Base-by-base conservation (phyloP, 2,329 filamentous ascomycete genomes). In the Trichoderma atrobrunneum region DNA sequence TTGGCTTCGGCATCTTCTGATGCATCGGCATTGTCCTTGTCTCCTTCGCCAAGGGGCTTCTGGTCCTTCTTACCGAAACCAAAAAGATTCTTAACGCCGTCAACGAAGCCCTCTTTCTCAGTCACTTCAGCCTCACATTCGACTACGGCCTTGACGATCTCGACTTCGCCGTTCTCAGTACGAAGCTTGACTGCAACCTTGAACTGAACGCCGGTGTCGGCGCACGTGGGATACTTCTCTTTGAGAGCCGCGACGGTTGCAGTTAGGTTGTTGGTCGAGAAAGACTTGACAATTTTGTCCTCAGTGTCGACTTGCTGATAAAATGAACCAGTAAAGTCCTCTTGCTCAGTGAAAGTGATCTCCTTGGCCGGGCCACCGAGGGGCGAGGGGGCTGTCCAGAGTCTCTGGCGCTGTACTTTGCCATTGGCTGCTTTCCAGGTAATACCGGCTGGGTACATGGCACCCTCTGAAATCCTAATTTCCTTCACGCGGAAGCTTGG, bases 401-500 rank as follows among this genome's bases (percentile, higher is more conserved):
- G 87, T 79, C 92, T 92, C 84, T 97, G 93, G 77, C 91, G 89
- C 78, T 91, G 89, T 66, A 89, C 85, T 84, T 95, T 93, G 54
- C 89, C 87, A 74, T 92, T 90, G 72, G 89, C 86, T 73, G 85
- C 85, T 48, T 85, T 89, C 89, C 93, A 97, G 80, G 91, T 92
- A 77, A 97, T 88, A 71, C 90, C 90, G 32, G 92, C 88, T 2
- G 90, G 85, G 80, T 96, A 98, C 57, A 87, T 87, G 56, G 93
- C 88, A 26, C 88, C 89, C 77, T 99, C 96, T n/a, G 86, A 87
- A 66, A 93, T 89, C 72, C 93, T 88, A 75, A 99, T 99, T 79
- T 98, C 96, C 87, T 98, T 99, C 79, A 99, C 96, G 74, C 94
- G 92, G 90, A 99, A 99, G 80, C 93, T 95, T 54, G 95, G 94